Percentiles rank a stretch among this genome's conserved stretches.
These are phyloP conservation scores for Skeletonema tropicum DNA, from an alignment of 108 stramenopile species.

Conservation along the genomic window DNA sequence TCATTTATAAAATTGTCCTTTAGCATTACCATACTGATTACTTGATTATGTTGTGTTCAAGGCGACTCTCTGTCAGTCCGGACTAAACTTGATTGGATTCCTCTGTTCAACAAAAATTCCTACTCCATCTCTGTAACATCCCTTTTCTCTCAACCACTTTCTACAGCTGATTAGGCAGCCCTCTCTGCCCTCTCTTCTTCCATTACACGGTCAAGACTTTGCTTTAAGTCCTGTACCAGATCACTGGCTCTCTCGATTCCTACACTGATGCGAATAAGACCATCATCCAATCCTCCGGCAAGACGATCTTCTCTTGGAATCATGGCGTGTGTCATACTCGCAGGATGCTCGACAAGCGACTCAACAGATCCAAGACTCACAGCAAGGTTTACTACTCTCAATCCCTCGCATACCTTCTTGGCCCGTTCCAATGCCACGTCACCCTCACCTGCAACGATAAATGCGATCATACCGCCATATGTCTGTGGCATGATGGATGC, in stretches of 20 bases:
- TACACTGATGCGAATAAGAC: constrained; percentile 76
- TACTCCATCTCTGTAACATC: neutral
- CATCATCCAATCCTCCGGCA: constrained; percentile 71
- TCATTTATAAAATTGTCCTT: neutral
- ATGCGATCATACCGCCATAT: constrained; percentile 76
- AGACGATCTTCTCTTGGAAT: constrained; percentile 75
- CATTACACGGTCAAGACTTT: constrained; percentile 59
- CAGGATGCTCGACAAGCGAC: constrained; percentile 76
- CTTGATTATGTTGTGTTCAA: neutral
- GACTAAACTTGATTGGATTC: neutral
- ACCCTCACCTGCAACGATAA: constrained; percentile 63
- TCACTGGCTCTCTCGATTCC: constrained; percentile 78
- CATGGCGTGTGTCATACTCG: constrained; percentile 87
- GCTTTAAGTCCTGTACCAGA: constrained; percentile 71
- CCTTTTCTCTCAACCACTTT: neutral
- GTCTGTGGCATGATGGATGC: constrained; percentile 46
- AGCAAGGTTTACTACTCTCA: constrained; percentile 74
- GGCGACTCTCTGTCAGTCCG: neutral
- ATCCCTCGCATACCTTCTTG: constrained; percentile 51
- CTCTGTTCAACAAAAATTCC: neutral
- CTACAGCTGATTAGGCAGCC: neutral
- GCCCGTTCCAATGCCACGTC: constrained; percentile 58
- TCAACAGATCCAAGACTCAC: constrained; percentile 86
- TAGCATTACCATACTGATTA: constrained; percentile 6
- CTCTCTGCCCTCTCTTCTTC: constrained; percentile 16